Percentiles rank a stretch among this genome's conserved stretches.
Evolutionary conservation across 2,329 filamentous ascomycete species (phyloP).

Genomic region (Fusarium mangiferae): DNA sequence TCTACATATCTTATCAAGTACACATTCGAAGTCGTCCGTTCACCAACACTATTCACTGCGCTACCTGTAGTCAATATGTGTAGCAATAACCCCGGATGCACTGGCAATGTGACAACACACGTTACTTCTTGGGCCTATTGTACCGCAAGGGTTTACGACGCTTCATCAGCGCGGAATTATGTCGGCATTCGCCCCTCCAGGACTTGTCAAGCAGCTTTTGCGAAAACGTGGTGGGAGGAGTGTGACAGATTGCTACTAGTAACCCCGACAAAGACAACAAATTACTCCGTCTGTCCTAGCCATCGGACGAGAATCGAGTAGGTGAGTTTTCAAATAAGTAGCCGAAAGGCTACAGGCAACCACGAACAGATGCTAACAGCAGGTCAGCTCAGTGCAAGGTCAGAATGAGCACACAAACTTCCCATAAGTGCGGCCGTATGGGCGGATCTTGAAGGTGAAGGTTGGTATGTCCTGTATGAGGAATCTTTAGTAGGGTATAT

Average conservation of each 20-base stretch:
- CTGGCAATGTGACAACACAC: neutral
- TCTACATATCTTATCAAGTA: neutral
- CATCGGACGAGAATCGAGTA: neutral
- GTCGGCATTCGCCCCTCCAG: neutral
- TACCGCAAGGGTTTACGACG: neutral
- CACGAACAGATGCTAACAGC: neutral
- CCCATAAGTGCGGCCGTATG: accelerated
- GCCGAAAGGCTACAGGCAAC: accelerated
- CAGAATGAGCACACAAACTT: no score
- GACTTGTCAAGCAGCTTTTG: neutral
- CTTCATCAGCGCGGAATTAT: neutral
- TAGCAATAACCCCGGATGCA: neutral
- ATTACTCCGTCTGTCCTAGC: neutral
- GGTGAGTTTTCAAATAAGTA: accelerated
- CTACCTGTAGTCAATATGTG: neutral
- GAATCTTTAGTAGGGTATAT: no score
- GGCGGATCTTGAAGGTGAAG: neutral
- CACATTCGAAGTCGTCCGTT: neutral
- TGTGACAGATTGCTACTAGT: neutral
- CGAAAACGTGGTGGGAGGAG: neutral
- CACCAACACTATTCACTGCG: neutral
- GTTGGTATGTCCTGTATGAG: neutral
- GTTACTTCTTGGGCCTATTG: neutral
- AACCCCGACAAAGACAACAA: neutral
- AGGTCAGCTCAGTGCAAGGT: no score